Evolutionary conservation across 140 eudicot species (phyloP), one percentile per base, ranked within the genome.

Genomic region (Cichorium intybus): DNA sequence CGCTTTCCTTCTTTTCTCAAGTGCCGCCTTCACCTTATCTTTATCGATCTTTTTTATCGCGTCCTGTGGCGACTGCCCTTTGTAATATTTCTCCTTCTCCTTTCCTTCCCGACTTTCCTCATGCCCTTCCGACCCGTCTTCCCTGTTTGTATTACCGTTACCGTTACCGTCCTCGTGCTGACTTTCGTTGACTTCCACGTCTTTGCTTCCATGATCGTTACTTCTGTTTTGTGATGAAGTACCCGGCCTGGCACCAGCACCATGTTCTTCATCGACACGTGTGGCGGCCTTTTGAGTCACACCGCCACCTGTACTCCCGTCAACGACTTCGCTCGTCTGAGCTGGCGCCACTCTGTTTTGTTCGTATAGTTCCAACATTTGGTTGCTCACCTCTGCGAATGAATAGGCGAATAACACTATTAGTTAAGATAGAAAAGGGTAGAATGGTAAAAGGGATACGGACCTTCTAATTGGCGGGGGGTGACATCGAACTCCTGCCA

Each of bases 401-500:
- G 46, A 37, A 33, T 8, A 62, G 14, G 31, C 18, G 34, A 60
- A 37, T 34, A 45, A 41, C 33, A 50, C 43, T 18, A 33, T 46
- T 31, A 54, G 28, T 27, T 6, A 33, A 47, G 29, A 23, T 50
- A 47, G 53, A 3, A 10, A n/a, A 56, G 54, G 58, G 33, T 69
- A 35, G 10, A 50, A 59, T 23, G 24, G 11, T 56, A 68, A 41
- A 71, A 60, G 63, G 76, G 63, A 20, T 54, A 78, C 85, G 69
- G 62, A 94, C 99, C 99, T 84, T 89, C 99, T 68, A 94, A 75
- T 64, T 94, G 99, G 79, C 97, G 99, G 74, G 95, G 97, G 72
- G 90, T 94, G 77, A 94, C 90, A 75, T 94, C 99, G 45, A 94
- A 94, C 84, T 94, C 99, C 77, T 89, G 95, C 95, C 94, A 89